These are phyloP conservation scores for Rachicladosporium sp. DNA, from an alignment of 2,329 filamentous ascomycete species.

Conservation along the genomic window DNA sequence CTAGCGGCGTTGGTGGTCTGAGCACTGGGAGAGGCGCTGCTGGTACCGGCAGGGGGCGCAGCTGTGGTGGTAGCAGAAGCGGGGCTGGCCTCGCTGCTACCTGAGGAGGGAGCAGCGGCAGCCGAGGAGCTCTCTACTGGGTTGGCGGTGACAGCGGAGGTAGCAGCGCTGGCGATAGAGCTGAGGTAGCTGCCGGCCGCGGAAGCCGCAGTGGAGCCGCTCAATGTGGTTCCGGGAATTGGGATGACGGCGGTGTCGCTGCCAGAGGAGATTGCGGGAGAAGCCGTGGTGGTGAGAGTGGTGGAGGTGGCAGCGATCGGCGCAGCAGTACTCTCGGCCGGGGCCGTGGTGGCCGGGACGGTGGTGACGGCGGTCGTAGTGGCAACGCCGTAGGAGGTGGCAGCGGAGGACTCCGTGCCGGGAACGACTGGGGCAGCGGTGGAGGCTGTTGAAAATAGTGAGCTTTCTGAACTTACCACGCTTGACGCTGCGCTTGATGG, in stretches of 20 bases:
- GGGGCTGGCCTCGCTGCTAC: constrained; percentile 7
- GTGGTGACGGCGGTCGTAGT: constrained; percentile 6
- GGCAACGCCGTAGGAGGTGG: constrained; percentile 5
- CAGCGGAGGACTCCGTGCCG: constrained; percentile 3
- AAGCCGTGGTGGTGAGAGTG: constrained; percentile 9
- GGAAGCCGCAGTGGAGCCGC: constrained; percentile 4
- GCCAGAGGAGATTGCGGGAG: constrained; percentile 6
- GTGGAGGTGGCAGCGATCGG: constrained; percentile 7
- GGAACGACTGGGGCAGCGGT: constrained; percentile 2
- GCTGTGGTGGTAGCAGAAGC: constrained; percentile 4
- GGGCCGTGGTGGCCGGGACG: constrained; percentile 1
- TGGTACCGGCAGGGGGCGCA: constrained; percentile 6
- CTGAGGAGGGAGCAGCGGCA: constrained; percentile 1
- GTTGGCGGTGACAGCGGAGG: constrained; percentile 2
- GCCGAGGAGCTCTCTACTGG: constrained; percentile 1
- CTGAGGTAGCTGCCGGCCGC: constrained; percentile 3
- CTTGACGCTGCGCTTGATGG: constrained; percentile 1
- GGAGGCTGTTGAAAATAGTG: constrained; percentile 4
- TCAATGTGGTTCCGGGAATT: constrained; percentile 4
- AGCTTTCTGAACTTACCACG: constrained; percentile 3
- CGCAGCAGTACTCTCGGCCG: constrained; percentile 3
- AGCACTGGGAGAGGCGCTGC: constrained; percentile 9
- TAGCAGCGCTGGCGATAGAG: constrained; percentile 3
- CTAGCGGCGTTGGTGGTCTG: constrained; percentile 9
- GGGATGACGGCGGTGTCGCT: neutral